These are phyloP conservation scores for Cyclotella sp. DNA, from an alignment of 108 stramenopile genomes.

Conservation along the genomic window DNA sequence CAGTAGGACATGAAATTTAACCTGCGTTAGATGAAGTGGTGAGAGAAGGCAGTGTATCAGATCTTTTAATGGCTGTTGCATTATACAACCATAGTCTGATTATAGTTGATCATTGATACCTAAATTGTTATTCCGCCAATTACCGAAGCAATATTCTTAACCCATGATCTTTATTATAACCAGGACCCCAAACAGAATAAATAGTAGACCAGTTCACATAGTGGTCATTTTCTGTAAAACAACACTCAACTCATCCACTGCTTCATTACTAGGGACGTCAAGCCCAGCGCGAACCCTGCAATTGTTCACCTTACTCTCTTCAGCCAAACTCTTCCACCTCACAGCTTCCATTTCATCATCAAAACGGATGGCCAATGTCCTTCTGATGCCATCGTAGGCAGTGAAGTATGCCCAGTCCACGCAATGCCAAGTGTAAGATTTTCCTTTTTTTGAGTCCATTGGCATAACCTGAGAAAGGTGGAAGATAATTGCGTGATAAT, in stretches of 20 bases:
- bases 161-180: too few species aligned
- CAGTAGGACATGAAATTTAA: too few species aligned
- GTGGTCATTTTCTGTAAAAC: constrained; percentile 22
- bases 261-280: constrained; percentile 23
- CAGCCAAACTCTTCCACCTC: constrained; percentile 24
- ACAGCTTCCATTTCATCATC: constrained; percentile 25
- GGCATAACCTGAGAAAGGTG: constrained; percentile 13
- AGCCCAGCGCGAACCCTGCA: constrained; percentile 21
- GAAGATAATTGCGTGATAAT: neutral
- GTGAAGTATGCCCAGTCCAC: constrained; percentile 35
- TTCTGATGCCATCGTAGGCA: constrained; percentile 19
- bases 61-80: too few species aligned
- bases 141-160: too few species aligned
- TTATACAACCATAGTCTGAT: too few species aligned
- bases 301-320: constrained; percentile 30
- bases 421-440: constrained; percentile 29
- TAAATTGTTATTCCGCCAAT: too few species aligned
- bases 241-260: constrained; percentile 27
- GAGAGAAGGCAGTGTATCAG: too few species aligned
- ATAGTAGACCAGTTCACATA: neutral
- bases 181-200: too few species aligned
- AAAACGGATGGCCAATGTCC: constrained; percentile 34
- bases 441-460: constrained; percentile 30
- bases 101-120: too few species aligned
- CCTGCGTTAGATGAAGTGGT: too few species aligned